A percentile compares a stretch with the other conserved stretches of the same genome.
phyloP scores from a whole-genome alignment of 768 basidiomycete species.

The Udeniomyces megalosporus region DNA sequence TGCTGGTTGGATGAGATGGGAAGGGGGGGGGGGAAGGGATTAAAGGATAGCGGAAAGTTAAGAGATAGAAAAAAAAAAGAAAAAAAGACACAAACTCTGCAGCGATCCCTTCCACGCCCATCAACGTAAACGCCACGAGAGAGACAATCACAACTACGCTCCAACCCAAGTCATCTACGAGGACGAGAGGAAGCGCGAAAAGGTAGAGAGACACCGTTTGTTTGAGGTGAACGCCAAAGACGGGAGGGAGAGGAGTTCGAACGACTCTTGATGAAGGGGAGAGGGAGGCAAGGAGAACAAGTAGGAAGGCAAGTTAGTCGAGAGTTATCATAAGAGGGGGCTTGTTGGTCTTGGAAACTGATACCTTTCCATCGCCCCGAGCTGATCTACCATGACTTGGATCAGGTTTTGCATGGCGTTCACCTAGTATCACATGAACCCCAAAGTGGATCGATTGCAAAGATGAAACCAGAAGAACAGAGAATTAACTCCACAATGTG shows the following conservation, averaged over 20 bases:
- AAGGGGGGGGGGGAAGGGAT: too few relatives aligned
- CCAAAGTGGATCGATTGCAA: too few relatives aligned
- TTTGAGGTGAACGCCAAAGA: conserved; percentile 38
- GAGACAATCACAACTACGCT: conserved; percentile 65
- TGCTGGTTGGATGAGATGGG: too few relatives aligned
- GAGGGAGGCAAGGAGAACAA: background rate
- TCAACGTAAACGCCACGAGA: conserved; percentile 65
- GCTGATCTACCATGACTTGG: conserved; percentile 66
- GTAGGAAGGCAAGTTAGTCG: too few relatives aligned
- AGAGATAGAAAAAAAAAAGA: too few relatives aligned
- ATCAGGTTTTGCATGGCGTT: conserved; percentile 61
- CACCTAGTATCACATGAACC: too few relatives aligned
- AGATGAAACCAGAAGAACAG: conserved; percentile 35
- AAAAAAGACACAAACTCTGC: too few relatives aligned
- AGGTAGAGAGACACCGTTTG: conserved; percentile 90
- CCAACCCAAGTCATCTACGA: conserved; percentile 40
- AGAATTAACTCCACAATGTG: background rate
- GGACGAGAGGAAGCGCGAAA: conserved; percentile 72
- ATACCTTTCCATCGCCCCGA: conserved; percentile 54
- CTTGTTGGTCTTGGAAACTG: background rate
- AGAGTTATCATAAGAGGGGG: too few relatives aligned
- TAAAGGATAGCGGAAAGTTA: too few relatives aligned
- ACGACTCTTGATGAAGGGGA: background rate
- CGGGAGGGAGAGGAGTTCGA: background rate
- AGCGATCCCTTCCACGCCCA: conserved; percentile 91